These are phyloP conservation scores for Lagenaria siceraria DNA, from an alignment of 306 rosid species.

Conservation along the genomic window DNA sequence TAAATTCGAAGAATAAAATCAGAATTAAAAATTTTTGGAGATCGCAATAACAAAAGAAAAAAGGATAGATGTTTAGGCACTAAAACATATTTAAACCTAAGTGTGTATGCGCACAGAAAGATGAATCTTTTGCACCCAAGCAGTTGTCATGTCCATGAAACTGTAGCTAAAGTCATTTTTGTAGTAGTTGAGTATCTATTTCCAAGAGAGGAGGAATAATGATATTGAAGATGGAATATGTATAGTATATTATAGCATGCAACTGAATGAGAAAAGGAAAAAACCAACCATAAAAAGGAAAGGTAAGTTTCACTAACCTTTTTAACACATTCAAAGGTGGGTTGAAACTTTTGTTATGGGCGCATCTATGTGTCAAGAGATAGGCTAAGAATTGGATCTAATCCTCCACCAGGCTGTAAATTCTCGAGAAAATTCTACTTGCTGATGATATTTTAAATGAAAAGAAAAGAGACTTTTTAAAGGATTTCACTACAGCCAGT, in stretches of 20 bases:
- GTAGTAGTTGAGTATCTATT: background rate
- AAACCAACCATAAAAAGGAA: background rate
- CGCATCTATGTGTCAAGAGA: conserved; percentile 26
- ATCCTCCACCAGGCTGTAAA: conserved; percentile 45
- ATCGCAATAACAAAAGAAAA: background rate
- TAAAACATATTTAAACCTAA: background rate
- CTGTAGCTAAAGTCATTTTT: background rate
- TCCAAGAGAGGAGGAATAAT: background rate
- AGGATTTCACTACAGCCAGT: conserved; percentile 4
- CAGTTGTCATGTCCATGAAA: conserved; percentile 4
- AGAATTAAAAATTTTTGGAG: background rate
- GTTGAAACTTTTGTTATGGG: conserved; percentile 23
- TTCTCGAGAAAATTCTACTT: conserved; percentile 24
- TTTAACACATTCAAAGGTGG: conserved; percentile 6
- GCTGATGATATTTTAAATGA: conserved; percentile 12
- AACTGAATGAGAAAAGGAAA: background rate
- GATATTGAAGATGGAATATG: background rate
- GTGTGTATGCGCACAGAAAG: background rate
- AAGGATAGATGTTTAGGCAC: background rate
- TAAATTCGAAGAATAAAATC: background rate
- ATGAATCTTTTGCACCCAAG: background rate
- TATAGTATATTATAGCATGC: conserved; percentile 5
- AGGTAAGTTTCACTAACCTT: background rate
- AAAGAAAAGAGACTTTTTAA: conserved; percentile 6
- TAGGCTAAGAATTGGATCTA: conserved; percentile 39